These are phyloP conservation scores for Mortierella sp. DNA, from an alignment of 371 early-diverging fungal species.

Conservation along the genomic window DNA sequence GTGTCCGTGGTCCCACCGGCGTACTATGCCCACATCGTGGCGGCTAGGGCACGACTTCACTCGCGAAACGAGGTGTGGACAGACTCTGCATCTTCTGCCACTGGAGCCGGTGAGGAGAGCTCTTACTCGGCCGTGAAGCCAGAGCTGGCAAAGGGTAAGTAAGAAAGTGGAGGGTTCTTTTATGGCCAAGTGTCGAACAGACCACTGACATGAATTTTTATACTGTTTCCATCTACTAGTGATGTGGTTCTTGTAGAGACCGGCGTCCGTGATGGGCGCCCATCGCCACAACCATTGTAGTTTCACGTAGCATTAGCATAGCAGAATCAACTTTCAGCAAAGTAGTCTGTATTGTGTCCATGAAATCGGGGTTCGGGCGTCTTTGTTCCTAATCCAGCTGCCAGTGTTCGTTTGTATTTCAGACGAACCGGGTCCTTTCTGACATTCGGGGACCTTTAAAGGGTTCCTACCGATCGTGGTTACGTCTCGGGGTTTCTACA, in stretches of 20 bases:
- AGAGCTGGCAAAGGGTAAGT: constrained; percentile 13
- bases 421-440: no score
- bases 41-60: constrained; percentile 78
- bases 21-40: constrained; percentile 89
- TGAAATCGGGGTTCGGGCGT: no score
- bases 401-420: no score
- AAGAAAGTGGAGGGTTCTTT: background rate
- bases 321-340: no score
- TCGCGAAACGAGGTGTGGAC: constrained; percentile 17
- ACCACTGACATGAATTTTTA: background rate
- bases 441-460: no score
- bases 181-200: background rate
- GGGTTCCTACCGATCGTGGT: no score
- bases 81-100: constrained; percentile 10
- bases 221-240: constrained; percentile 6
- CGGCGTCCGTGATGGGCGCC: no score
- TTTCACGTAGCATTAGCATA: no score
- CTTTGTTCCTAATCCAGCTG: no score
- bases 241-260: constrained; percentile 35
- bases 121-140: constrained; percentile 6
- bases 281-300: no score
- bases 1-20: constrained; percentile 81
- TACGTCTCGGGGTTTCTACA: no score
- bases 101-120: background rate
- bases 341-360: no score